Conservation (phyloP, 305 asterid species). For the Solanum hybrid region DNA sequence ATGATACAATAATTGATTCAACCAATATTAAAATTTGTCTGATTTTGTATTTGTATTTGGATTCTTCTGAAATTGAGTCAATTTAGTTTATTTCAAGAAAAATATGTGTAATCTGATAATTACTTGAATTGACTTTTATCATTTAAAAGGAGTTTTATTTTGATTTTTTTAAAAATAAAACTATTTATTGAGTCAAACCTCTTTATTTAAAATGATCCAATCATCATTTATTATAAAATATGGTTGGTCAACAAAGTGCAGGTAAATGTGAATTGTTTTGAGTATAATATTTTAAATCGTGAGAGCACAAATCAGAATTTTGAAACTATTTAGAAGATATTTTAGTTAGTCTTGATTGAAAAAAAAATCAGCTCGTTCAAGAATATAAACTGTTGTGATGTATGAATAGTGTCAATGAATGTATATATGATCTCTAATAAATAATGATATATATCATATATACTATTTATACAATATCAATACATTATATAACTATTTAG, state of each 20-base stretch:
- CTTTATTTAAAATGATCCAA: background rate
- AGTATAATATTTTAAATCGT: background rate
- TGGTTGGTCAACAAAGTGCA: background rate
- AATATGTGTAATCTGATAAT: too few species aligned
- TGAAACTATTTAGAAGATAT: background rate
- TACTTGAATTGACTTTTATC: background rate
- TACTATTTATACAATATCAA: too few species aligned
- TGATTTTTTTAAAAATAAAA: background rate
- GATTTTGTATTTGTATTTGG: background rate
- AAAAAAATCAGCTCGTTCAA: background rate
- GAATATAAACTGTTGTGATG: background rate
- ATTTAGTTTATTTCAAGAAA: too few species aligned
- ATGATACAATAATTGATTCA: background rate
- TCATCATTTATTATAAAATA: background rate
- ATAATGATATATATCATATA: too few species aligned
- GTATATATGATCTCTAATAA: too few species aligned
- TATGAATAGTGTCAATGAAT: background rate
- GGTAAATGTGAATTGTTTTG: background rate
- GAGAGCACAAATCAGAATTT: background rate
- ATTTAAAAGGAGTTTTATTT: background rate
- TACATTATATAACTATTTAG: too few species aligned
- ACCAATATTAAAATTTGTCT: background rate
- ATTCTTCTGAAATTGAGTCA: background rate
- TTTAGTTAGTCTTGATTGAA: background rate
- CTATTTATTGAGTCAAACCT: background rate